Base-by-base conservation (phyloP, 2,329 filamentous ascomycete species). In the Sporothrix sp. region DNA sequence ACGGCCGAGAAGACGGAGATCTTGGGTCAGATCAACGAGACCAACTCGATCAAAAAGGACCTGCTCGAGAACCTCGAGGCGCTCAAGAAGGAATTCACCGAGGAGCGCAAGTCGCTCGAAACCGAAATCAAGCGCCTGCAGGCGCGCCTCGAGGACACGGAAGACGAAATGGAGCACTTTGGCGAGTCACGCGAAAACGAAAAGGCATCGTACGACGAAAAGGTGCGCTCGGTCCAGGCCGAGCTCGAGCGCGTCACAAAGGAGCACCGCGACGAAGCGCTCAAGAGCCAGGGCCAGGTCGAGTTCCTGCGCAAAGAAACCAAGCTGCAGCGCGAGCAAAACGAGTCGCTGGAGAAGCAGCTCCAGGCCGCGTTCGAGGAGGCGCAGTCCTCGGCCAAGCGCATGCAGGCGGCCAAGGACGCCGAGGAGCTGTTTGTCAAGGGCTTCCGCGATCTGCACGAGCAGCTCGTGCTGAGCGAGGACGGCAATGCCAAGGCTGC, bases 41-140 rank as follows among this genome's bases (percentile, higher is more conserved):
- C 81, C 6, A 87, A 93, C 59, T 90, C 87, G 3, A 96, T 86
- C 1, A 98, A 98, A 66, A 85, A 86, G 59, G 93, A 97, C 65
- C 78, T 98, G 9, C 81, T 98, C 68, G 84, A 87, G 57, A 98
- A 98, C 61, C 87, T 98, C 70, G 89, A 97, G 62, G 84, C 90
- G 11, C 79, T 94, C 57, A 88, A 96, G 66, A 81, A 81, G 23
- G 93, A 97, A 61, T 96, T 95, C 58, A 74, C 85, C 32, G 81
- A 83, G 45, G 91, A 97, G 65, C 81, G 93, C 35, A 87, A 85
- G 60, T 85, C 82, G 9, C 72, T 97, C 1, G 87, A 95, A 58
- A 74, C 79, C 14, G 90, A 97, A 63, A 82, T 93, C 52, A 84
- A 82, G 58, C 76, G 78, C 13, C 76, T 90, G 52, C 90, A 85